Evolutionary conservation across 352 stramenopile genomes (phyloP), one percentile per base, ranked within the genome.

Genomic region (Phytophthora foliorum): DNA sequence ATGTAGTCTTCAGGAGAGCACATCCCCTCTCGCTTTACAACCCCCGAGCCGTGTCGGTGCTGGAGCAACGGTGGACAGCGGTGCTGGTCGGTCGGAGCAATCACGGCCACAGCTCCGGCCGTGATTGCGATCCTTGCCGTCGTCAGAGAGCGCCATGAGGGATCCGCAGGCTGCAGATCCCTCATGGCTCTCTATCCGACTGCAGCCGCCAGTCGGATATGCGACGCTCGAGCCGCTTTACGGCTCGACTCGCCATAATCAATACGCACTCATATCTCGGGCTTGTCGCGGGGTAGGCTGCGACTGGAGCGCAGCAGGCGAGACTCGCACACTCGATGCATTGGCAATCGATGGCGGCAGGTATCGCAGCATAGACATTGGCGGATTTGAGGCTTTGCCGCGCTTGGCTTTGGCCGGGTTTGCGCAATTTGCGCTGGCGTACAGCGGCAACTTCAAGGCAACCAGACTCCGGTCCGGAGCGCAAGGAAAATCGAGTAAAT

Each of bases 361-460:
- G 10, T 56, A 42, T 57, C 41, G 50, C 49, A 55, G 50, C 63
- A 61, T 60, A 71, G 38, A 65, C 39, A 21, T 19, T 22, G 63
- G 56, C 45, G 41, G 63, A 67, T 66, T 67, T 72, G 42, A 57
- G 21, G 38, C 39, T 34, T 63, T 54, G 63, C 39, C 54, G 50
- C 34, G 27, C 25, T 34, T 8, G 34, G 22, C 21, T 56, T 44
- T 61, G 32, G n/a, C 14, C 25, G 9, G 34, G 57, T 58, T 72
- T 72, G 64, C 64, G 57, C 64, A 72, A 56, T 32, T 11, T 16
- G 8, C 38, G n/a, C n/a, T 60, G 44, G 39, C 53, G 63, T 52
- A 41, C 42, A 9, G 29, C 6, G 17, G 8, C 41, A 48, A 70
- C 54, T 71, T 66, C 39, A 67, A 61, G n/a, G 13, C 32, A 25